Conservation (phyloP, 2,329 filamentous ascomycete genomes). For the Blastomyces emzantsi region DNA sequence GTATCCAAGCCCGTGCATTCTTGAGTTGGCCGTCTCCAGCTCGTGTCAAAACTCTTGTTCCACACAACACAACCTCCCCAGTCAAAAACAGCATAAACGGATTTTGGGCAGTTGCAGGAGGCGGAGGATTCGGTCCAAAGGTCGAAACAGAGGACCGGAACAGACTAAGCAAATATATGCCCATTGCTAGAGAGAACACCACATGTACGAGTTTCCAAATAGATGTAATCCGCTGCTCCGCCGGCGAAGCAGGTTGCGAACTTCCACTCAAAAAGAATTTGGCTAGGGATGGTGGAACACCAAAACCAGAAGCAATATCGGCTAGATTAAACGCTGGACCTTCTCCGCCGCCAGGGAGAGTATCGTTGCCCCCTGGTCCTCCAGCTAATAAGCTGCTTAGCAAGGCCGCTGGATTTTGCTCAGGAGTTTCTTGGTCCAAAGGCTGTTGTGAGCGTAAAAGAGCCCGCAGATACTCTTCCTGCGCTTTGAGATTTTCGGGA, state of each 20-base stretch:
- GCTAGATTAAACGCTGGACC: constrained; percentile 19
- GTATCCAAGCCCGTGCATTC: constrained; percentile 28
- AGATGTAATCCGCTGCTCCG: constrained; percentile 27
- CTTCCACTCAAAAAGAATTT: constrained; percentile 32
- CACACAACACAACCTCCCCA: constrained; percentile 37
- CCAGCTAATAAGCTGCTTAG: constrained; percentile 30
- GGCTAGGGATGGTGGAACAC: constrained; percentile 33
- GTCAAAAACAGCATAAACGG: constrained; percentile 40
- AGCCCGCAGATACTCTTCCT: constrained; percentile 37
- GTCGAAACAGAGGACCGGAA: constrained; percentile 27
- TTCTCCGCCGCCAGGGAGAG: constrained; percentile 23
- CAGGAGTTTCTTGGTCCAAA: constrained; percentile 16
- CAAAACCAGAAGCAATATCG: constrained; percentile 36
- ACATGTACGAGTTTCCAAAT: constrained; percentile 52
- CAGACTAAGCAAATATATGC: constrained; percentile 42
- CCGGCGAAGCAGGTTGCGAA: constrained; percentile 30
- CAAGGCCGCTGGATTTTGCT: constrained; percentile 29
- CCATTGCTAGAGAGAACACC: constrained; percentile 48
- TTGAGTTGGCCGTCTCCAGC: constrained; percentile 21
- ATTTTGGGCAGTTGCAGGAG: constrained; percentile 38
- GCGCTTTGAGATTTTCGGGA: constrained; percentile 29
- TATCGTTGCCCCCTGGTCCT: constrained; percentile 14
- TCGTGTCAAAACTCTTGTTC: constrained; percentile 28
- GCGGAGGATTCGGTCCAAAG: constrained; percentile 26
- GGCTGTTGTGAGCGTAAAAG: constrained; percentile 29